These are phyloP conservation scores for Arxiozyma telluris DNA, from an alignment of 1,139 yeast genomes.

Conservation along the genomic window DNA sequence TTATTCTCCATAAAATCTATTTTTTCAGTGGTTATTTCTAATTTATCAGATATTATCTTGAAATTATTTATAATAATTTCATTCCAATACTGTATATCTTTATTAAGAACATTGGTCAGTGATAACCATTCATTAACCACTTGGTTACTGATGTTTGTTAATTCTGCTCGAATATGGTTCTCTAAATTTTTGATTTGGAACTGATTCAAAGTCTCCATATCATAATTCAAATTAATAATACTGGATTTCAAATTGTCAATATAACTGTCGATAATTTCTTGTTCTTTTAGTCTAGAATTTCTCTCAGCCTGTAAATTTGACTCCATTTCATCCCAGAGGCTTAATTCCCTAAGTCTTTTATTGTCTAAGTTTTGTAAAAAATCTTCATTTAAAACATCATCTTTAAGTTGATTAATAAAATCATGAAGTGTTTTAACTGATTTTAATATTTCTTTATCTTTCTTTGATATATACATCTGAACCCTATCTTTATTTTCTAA, in stretches of 20 bases:
- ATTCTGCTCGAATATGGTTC: background rate
- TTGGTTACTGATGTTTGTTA: slow-evolving; percentile 7
- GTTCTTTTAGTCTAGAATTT: background rate
- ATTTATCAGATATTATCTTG: slow-evolving; percentile 7
- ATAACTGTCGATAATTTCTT: background rate
- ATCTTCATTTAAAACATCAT: background rate
- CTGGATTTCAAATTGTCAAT: background rate
- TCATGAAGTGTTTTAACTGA: background rate
- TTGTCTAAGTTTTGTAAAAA: background rate
- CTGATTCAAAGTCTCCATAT: background rate
- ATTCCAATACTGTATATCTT: slow-evolving; percentile 12
- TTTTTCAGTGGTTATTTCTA: slow-evolving; percentile 11
- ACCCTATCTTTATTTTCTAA: background rate
- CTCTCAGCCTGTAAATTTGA: background rate
- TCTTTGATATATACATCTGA: background rate
- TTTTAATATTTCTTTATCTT: background rate
- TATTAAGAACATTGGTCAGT: slow-evolving; percentile 6
- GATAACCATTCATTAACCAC: slow-evolving; percentile 12
- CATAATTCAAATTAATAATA: background rate
- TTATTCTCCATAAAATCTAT: slow-evolving; percentile 10
- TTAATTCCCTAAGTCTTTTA: background rate
- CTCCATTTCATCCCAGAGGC: background rate
- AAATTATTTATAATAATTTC: slow-evolving; percentile 9
- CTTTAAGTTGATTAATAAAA: slow-evolving; percentile 1
- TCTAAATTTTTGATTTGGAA: background rate